Base-by-base conservation (phyloP, 2,329 filamentous ascomycete species). In the Lasiodiplodia gonubiensis region DNA sequence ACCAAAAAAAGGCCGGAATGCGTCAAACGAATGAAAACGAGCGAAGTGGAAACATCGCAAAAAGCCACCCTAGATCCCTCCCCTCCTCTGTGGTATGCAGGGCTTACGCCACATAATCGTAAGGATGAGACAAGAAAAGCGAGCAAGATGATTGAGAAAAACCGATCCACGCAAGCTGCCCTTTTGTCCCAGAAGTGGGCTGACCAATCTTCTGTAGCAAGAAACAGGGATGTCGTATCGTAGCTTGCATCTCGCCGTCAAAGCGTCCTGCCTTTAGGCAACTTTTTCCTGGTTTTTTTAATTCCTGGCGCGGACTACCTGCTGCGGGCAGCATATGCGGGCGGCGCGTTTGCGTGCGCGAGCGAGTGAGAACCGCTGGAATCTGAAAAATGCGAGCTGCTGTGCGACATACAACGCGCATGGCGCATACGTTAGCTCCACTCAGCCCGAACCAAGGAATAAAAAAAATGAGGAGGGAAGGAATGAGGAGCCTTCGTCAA, bases 51-150 rank as follows among this genome's bases (percentile, higher is more conserved):
- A 33, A 33, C n/a, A n/a, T 33, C 30, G 30, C 30, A 33, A 46
- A 46, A 39, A 16, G 12, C 37, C 37, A 39, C 10, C 14, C 37
- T 12, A 12, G 12, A 14, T 16, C 37, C 37, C 37, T 39, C 37
- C 37, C 42, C n/a, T 14, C n/a, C 14, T n/a, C 25, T 18, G 12
- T 27, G 23, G 11, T 23, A 60, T 60, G 37, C 55, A 60, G 37
- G 55, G 55, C 55, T 61, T 49, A 49, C 57, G 57, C 57, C 57
- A 61, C 57, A 48, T 48, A 39, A 48, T 61, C 25, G n/a, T 23
- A 33, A 55, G 42, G 42, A 46, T 46, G 42, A 21, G 42, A 46
- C 42, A n/a, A 21, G 12, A 21, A 46, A 46, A 21, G 42, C 21
- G 42, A 46, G 42, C 18, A 21, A 21, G 42, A 46, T 46, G 42